These are phyloP conservation scores for Cladophialophora bantiana DNA, from an alignment of 2,329 filamentous ascomycete genomes.

Conservation along the genomic window DNA sequence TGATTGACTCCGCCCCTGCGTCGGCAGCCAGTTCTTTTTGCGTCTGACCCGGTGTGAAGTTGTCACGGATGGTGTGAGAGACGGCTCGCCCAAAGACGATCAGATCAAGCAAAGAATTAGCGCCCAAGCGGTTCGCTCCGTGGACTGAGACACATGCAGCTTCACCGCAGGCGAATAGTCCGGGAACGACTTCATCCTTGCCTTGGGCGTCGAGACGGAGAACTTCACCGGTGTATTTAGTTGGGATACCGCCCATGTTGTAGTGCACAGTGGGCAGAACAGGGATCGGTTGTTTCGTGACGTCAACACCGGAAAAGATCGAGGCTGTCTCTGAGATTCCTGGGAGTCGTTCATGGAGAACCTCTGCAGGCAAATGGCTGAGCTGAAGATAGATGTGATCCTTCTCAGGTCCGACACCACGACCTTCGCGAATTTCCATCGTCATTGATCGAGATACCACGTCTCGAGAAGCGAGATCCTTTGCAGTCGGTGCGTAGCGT, in stretches of 20 bases:
- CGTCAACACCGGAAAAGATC: conserved; percentile 96
- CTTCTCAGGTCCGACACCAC: conserved; percentile 95
- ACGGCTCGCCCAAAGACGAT: conserved; percentile 98
- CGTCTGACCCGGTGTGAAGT: conserved; percentile 81
- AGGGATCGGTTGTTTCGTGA: conserved; percentile 95
- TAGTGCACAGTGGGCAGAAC: conserved; percentile 98
- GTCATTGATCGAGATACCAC: conserved; percentile 98
- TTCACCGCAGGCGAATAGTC: conserved; percentile 95
- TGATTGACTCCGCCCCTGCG: conserved; percentile 76
- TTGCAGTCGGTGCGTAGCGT: conserved; percentile 94
- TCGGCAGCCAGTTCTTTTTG: conserved; percentile 83
- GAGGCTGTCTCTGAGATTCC: conserved; percentile 98
- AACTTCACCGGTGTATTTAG: conserved; percentile 96
- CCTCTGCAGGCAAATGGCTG: conserved; percentile 88
- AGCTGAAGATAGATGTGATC: conserved; percentile 99
- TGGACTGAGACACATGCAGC: conserved; percentile 97
- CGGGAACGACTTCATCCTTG: conserved; percentile 90
- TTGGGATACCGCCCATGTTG: conserved; percentile 99
- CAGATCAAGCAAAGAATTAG: conserved; percentile 96
- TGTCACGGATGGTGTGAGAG: conserved; percentile 95
- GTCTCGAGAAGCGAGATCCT: conserved; percentile 95
- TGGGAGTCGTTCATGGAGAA: conserved; percentile 93
- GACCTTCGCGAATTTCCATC: conserved; percentile 95
- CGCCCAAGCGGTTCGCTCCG: conserved; percentile 95
- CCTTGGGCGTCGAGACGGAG: conserved; percentile 84